Percentiles rank a stretch among this genome's conserved stretches.
These are phyloP conservation scores for Cyclotella atomus DNA, from an alignment of 108 stramenopile genomes.

Conservation along the genomic window DNA sequence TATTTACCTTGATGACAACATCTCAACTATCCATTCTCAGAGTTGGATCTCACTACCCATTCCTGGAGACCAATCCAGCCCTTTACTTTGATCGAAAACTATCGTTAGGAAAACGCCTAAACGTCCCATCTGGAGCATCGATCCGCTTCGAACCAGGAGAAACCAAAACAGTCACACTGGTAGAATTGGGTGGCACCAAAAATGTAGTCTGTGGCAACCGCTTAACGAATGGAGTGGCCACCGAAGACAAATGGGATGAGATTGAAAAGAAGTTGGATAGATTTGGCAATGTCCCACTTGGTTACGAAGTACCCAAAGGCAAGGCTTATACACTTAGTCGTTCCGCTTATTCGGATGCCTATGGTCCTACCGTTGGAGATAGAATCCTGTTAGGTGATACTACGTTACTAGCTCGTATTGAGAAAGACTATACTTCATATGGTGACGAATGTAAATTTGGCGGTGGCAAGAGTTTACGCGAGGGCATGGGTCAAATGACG, in stretches of 20 bases:
- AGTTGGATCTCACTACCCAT: slow-evolving; percentile 53
- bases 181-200: slow-evolving; percentile 78
- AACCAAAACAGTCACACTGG: slow-evolving; percentile 91
- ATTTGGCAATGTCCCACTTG: slow-evolving; percentile 21
- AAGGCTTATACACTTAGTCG: slow-evolving; percentile 34
- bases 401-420: slow-evolving; percentile 78
- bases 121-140: slow-evolving; percentile 91
- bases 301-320: slow-evolving; percentile 23
- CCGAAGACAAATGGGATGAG: slow-evolving; percentile 23
- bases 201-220: slow-evolving; percentile 62
- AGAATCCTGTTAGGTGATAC: slow-evolving; percentile 92
- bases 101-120: slow-evolving; percentile 89
- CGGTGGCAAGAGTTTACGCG: slow-evolving; percentile 96
- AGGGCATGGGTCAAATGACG: slow-evolving; percentile 97
- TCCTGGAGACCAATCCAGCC: slow-evolving; percentile 91
- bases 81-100: slow-evolving; percentile 89
- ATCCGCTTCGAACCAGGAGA: slow-evolving; percentile 98
- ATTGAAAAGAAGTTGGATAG: slow-evolving; percentile 39
- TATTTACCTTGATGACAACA: not conserved
- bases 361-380: slow-evolving; percentile 90
- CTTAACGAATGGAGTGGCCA: slow-evolving; percentile 42
- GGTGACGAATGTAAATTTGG: slow-evolving; percentile 99
- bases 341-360: slow-evolving; percentile 77
- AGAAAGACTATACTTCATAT: slow-evolving; percentile 75
- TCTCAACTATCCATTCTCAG: not conserved